Conservation (phyloP, 139 green algal species). For the Micromonas commoda region DNA sequence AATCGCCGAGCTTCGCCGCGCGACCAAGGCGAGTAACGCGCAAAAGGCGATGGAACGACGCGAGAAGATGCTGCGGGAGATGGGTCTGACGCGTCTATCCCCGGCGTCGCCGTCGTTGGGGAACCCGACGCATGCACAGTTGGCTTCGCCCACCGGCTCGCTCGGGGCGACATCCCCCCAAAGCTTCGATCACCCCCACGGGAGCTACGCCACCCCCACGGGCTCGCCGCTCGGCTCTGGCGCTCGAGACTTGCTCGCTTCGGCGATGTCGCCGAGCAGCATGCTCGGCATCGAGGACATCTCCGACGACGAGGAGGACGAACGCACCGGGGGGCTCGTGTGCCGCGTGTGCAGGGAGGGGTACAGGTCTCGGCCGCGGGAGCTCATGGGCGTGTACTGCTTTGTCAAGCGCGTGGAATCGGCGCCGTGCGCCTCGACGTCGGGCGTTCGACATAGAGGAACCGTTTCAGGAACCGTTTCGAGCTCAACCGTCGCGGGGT, state of each 20-base stretch:
- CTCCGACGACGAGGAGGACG: conserved; percentile 41
- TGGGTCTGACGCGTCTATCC: conserved; percentile 38
- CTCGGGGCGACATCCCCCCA: not conserved
- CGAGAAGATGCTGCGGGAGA: conserved; percentile 40
- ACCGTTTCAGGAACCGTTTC: conserved; percentile 22
- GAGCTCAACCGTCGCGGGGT: not conserved
- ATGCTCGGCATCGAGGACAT: conserved; percentile 33
- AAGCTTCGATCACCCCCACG: too few species aligned
- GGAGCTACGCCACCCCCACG: not conserved
- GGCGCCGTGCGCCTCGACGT: not conserved
- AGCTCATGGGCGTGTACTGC: conserved; percentile 52
- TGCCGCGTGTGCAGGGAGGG: conserved; percentile 44
- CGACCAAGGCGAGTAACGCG: conserved; percentile 30
- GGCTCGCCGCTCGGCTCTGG: too few species aligned
- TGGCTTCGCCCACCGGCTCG: too few species aligned
- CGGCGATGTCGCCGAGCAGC: conserved; percentile 3
- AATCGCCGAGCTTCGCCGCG: conserved; percentile 35
- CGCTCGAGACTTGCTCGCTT: not conserved
- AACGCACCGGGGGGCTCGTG: conserved; percentile 48
- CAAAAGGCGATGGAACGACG: conserved; percentile 34
- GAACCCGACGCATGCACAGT: too few species aligned
- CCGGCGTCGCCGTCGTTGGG: conserved; percentile 6
- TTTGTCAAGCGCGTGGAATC: conserved; percentile 40
- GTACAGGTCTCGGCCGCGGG: conserved; percentile 41
- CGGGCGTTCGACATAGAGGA: not conserved